These are phyloP conservation scores for Suillus brevipes DNA, from an alignment of 768 basidiomycete species.

Conservation along the genomic window DNA sequence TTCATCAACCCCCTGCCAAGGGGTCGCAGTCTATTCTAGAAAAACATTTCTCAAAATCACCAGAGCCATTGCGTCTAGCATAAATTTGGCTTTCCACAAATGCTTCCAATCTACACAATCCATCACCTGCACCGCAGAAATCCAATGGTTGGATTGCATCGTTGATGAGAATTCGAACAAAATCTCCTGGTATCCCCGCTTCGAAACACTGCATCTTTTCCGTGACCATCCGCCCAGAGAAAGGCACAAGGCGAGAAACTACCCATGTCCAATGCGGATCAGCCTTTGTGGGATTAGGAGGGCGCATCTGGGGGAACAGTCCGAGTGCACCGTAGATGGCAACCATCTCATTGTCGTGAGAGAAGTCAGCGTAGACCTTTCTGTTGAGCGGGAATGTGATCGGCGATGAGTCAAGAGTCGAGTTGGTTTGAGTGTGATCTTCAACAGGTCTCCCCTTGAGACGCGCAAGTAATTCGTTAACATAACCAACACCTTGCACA, in stretches of 20 bases:
- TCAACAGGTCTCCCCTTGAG: conserved; percentile 61
- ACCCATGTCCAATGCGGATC: conserved; percentile 47
- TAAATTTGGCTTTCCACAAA: conserved; percentile 73
- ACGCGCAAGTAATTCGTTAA: conserved; percentile 86
- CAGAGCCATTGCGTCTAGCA: conserved; percentile 60
- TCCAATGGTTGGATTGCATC: conserved; percentile 64
- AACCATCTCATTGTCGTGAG: conserved; percentile 84
- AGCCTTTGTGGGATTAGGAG: conserved; percentile 17
- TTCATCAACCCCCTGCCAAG: background rate
- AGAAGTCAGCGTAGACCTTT: conserved; percentile 76
- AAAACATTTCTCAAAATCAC: conserved; percentile 44
- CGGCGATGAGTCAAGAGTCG: conserved; percentile 64
- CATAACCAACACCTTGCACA: conserved; percentile 83
- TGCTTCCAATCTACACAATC: conserved; percentile 59
- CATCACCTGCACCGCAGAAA: conserved; percentile 56
- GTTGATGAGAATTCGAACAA: conserved; percentile 77
- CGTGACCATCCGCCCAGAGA: conserved; percentile 70
- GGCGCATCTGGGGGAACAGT: conserved; percentile 41
- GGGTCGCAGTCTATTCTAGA: background rate
- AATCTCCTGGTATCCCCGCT: conserved; percentile 36
- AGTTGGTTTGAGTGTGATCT: conserved; percentile 74
- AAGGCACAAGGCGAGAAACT: conserved; percentile 65
- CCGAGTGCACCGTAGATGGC: conserved; percentile 71
- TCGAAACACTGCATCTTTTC: conserved; percentile 60
- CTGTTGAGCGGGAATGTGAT: conserved; percentile 71